Percentiles rank a stretch among this genome's conserved stretches.
phyloP scores from a whole-genome alignment of 495 filamentous ascomycete species.

The Staphylotrichum longicolle region DNA sequence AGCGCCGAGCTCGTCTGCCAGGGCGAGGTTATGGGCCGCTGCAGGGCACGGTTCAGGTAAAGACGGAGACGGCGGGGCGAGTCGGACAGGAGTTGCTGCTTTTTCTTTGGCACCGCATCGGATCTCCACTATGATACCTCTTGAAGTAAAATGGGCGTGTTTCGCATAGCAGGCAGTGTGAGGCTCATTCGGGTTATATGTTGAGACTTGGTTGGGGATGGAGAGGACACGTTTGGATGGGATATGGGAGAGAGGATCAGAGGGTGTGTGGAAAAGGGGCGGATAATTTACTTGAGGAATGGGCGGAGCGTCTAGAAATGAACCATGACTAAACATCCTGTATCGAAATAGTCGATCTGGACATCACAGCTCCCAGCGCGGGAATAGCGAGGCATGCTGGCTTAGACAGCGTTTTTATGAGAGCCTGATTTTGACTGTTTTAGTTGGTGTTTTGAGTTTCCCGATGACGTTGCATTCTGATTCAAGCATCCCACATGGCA shows the following conservation, averaged over 20 bases:
- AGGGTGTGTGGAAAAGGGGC: too few species aligned
- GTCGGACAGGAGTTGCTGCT: constrained; percentile 23
- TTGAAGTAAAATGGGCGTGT: constrained; percentile 30
- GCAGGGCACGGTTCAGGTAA: constrained; percentile 78
- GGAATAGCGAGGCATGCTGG: not conserved
- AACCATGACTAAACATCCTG: not conserved
- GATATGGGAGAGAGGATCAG: too few species aligned
- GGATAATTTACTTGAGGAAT: too few species aligned
- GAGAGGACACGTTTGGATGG: too few species aligned
- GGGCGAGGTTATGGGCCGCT: constrained; percentile 97
- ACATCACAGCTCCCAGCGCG: constrained; percentile 11
- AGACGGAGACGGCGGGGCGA: constrained; percentile 13
- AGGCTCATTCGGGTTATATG: constrained; percentile 10
- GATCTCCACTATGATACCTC: constrained; percentile 41
- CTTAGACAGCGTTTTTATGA: not conserved
- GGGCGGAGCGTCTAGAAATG: not conserved
- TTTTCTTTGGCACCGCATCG: constrained; percentile 31
- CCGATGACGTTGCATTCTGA: not conserved
- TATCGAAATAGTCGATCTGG: constrained; percentile 3
- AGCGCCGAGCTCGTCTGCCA: constrained; percentile 98
- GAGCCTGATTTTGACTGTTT: not conserved
- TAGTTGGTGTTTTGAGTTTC: not conserved
- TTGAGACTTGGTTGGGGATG: not conserved
- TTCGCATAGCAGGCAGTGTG: constrained; percentile 20
- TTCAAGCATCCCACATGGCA: too few species aligned